A percentile compares a stretch with the other conserved stretches of the same genome.
phyloP scores from a whole-genome alignment of 495 filamentous ascomycete species.

The Penicillium fimorum region DNA sequence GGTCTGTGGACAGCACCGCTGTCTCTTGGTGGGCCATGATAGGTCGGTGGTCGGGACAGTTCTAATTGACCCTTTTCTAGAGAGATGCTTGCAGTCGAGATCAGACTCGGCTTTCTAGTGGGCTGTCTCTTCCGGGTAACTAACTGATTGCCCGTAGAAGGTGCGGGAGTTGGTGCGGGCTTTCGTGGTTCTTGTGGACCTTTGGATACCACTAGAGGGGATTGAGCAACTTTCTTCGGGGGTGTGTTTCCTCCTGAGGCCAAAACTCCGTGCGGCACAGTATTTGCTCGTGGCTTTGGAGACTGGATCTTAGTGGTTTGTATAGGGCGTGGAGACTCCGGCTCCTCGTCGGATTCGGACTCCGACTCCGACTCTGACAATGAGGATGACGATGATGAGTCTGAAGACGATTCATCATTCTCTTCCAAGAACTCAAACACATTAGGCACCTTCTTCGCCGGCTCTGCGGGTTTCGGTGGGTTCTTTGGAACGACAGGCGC shows the following conservation, averaged over 20 bases:
- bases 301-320: conserved; percentile 25
- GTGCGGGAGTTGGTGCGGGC: conserved; percentile 24
- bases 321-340: conserved; percentile 6
- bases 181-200: conserved; percentile 22
- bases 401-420: conserved; percentile 25
- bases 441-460: conserved; percentile 31
- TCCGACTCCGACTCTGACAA: background rate
- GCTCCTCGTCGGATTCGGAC: conserved; percentile 18
- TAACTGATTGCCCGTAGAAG: conserved; percentile 23
- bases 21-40: conserved; percentile 28
- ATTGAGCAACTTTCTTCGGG: conserved; percentile 8
- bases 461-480: conserved; percentile 16
- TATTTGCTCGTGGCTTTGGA: conserved; percentile 21
- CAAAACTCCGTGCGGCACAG: conserved; percentile 19
- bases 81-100: conserved; percentile 13
- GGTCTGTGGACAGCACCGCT: conserved; percentile 22
- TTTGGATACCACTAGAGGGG: conserved; percentile 9
- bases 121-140: conserved; percentile 23
- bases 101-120: conserved; percentile 19
- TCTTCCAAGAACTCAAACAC: conserved; percentile 47
- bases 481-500: conserved; percentile 15
- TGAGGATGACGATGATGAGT: conserved; percentile 17
- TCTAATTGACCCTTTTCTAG: conserved; percentile 16
- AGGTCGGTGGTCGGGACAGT: conserved; percentile 30
- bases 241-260: conserved; percentile 11